Conservation (phyloP, 129 eudicot species). For the Flaveria linearis region DNA sequence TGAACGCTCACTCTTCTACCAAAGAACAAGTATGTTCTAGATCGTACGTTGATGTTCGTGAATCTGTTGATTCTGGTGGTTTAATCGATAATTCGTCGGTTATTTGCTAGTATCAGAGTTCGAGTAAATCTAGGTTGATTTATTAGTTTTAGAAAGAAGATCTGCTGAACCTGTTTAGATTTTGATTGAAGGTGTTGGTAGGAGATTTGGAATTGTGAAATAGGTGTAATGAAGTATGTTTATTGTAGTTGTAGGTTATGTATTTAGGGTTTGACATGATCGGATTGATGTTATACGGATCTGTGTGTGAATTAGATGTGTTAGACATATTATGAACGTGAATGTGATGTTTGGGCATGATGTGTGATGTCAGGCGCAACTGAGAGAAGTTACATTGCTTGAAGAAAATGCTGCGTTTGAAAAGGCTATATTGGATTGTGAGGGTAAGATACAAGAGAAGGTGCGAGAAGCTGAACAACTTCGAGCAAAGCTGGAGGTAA, state of each 20-base stretch:
- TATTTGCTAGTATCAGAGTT: neutral
- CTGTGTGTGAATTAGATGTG: slow-evolving; percentile 4
- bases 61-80: neutral
- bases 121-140: slow-evolving; percentile 6
- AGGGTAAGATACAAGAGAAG: slow-evolving; percentile 72
- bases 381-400: slow-evolving; percentile 60
- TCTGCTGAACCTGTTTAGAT: slow-evolving; percentile 2
- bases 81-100: neutral
- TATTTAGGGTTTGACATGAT: slow-evolving; percentile 8
- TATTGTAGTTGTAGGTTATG: neutral
- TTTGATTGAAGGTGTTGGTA: neutral
- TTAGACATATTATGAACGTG: slow-evolving; percentile 2
- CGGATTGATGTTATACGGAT: neutral
- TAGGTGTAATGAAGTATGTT: neutral
- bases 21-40: slow-evolving; percentile 57
- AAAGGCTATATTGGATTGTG: slow-evolving; percentile 68
- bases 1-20: slow-evolving; percentile 86
- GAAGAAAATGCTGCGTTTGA: slow-evolving; percentile 81
- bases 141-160: neutral
- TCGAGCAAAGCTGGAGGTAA: slow-evolving; percentile 63
- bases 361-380: slow-evolving; percentile 54
- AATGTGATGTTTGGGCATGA: slow-evolving; percentile 21
- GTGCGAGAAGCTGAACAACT: slow-evolving; percentile 62
- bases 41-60: slow-evolving; percentile 4
- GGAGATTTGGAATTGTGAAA: slow-evolving; percentile 1